Evolutionary conservation across 1,139 yeast species (phyloP), one percentile per base, ranked within the genome.

Genomic region (Pichia sp.): DNA sequence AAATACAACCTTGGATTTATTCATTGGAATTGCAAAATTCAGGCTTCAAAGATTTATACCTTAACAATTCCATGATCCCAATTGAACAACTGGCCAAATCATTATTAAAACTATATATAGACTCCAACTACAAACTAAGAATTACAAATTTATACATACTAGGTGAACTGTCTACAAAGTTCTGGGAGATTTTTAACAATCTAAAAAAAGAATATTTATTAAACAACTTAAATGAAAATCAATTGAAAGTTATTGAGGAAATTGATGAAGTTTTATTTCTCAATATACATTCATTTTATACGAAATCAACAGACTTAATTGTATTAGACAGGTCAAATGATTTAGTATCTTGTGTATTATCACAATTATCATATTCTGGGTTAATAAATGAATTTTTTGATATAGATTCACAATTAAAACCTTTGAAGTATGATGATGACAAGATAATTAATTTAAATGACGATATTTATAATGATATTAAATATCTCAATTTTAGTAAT

Each of bases 301-400:
- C 64, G 43, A 55, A 68, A 47, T 68, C 70, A 44, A 67, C 67
- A 37, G 87, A 84, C 62, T 67, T 90, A 43, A 74, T 92, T 16
- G 82, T 90, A 1, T 60, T 92, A 23, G 98, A 92, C 60, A 71
- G 98, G 46, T 78, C 80, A 49, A 63, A 82, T 32, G 98, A 92
- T 66, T 73, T 79, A 43, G 62, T 84, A 7, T 79, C 96, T 0
- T 82, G 89, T 2, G 60, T 87, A 15, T 68, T 88, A 52, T 79
- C 82, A 34, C 97, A 92, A 59, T 68, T 89, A 56, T 85, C 88
- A 2, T 92, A 90, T 61, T 74, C 79, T 34, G 98, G 98, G 0
- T 69, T 92, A 15, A 18, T 39, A 18, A 42, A 46, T 35, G 52
- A 49, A 41, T 18, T 42, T 26, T 56, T 74, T 11, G 68, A 71